Percentiles rank a stretch among this genome's conserved stretches.
phyloP scores from a whole-genome alignment of 768 basidiomycete species.

The Glaciozyma antarctica region DNA sequence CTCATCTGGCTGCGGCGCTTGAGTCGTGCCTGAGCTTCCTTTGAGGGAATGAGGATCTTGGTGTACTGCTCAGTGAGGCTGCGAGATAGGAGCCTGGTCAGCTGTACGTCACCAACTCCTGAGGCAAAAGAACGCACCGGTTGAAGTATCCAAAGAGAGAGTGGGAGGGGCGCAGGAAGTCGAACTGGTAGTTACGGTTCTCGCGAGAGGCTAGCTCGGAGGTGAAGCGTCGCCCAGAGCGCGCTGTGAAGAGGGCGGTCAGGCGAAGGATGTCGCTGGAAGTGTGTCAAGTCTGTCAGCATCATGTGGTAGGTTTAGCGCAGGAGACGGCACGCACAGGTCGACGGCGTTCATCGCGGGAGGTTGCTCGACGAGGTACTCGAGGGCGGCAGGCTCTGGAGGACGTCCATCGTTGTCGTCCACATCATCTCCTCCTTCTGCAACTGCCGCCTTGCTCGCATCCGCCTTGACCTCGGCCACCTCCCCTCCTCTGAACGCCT shows the following conservation, averaged over 20 bases:
- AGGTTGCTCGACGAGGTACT: slow-evolving; percentile 68
- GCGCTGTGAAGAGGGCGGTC: slow-evolving; percentile 90
- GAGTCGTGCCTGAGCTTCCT: slow-evolving; percentile 61
- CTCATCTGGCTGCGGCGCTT: slow-evolving; percentile 52
- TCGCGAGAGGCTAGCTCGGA: slow-evolving; percentile 74
- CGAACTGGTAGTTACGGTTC: slow-evolving; percentile 93
- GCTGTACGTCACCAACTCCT: neutral
- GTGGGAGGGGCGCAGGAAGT: slow-evolving; percentile 89
- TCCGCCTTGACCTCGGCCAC: slow-evolving; percentile 35
- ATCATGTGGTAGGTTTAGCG: no score
- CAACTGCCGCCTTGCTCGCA: slow-evolving; percentile 5
- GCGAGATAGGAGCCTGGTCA: neutral
- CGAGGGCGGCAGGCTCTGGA: slow-evolving; percentile 56
- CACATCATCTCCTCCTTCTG: slow-evolving; percentile 29
- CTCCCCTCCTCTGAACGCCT: slow-evolving; percentile 62
- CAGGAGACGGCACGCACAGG: slow-evolving; percentile 54
- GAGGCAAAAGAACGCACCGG: slow-evolving; percentile 41
- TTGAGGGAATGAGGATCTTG: slow-evolving; percentile 74
- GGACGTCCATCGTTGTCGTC: slow-evolving; percentile 54
- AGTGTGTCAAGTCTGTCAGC: slow-evolving; percentile 3
- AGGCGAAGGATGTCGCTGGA: slow-evolving; percentile 85
- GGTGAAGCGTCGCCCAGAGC: slow-evolving; percentile 77
- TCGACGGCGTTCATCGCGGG: slow-evolving; percentile 83
- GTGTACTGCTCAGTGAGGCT: slow-evolving; percentile 88
- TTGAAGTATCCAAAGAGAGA: slow-evolving; percentile 96